Conservation (phyloP, 345 rosid genomes). For the Pistacia integerrima region DNA sequence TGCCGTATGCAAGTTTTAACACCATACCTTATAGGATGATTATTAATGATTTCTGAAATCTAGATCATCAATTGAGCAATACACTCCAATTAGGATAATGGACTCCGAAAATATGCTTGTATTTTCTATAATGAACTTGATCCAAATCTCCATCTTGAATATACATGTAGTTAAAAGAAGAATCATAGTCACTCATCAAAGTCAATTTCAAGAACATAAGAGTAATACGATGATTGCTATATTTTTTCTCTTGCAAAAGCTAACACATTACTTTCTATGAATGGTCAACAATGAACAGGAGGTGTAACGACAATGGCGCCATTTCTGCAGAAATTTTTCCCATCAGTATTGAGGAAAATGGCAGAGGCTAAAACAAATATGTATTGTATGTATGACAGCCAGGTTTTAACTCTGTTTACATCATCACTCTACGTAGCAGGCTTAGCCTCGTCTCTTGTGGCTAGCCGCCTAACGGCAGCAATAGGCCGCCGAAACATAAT, state of each 20-base stretch:
- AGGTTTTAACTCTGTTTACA: slow-evolving; percentile 68
- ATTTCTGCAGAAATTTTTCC: slow-evolving; percentile 78
- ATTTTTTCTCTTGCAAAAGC: background rate
- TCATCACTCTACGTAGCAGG: slow-evolving; percentile 84
- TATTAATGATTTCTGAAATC: background rate
- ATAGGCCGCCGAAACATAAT: slow-evolving; percentile 73
- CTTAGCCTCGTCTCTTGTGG: slow-evolving; percentile 62
- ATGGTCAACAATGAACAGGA: slow-evolving; percentile 39
- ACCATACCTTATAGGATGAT: no score
- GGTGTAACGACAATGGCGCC: slow-evolving; percentile 90
- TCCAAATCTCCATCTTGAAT: background rate
- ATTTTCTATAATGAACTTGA: background rate
- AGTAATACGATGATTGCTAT: background rate
- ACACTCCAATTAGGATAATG: no score
- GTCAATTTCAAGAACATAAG: no score
- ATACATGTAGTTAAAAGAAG: background rate
- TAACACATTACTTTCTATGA: background rate
- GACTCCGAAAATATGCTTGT: no score
- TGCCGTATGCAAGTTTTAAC: no score
- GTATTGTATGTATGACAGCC: slow-evolving; percentile 68
- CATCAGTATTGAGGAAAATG: slow-evolving; percentile 52
- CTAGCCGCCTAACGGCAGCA: slow-evolving; percentile 57
- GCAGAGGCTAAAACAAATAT: slow-evolving; percentile 55
- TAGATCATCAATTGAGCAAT: background rate
- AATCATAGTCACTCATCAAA: background rate